Conservation (phyloP, 2,329 filamentous ascomycete genomes). For the Trichoderma pleuroti region DNA sequence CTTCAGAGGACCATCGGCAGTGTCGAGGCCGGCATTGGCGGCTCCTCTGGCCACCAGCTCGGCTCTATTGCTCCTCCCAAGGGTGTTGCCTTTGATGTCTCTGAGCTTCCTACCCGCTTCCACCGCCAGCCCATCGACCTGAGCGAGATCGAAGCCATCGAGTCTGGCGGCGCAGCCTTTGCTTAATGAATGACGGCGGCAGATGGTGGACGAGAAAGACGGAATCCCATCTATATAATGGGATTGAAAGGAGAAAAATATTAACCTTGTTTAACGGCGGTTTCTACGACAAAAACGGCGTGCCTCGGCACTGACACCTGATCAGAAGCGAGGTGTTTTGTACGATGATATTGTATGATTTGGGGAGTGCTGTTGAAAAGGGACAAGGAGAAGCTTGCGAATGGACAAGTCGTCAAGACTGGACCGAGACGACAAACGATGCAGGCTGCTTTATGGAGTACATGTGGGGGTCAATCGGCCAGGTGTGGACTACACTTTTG, state of each 20-base stretch:
- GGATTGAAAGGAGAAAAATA: not conserved
- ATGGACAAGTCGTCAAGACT: not conserved
- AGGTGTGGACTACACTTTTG: not conserved
- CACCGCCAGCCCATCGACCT: conserved; percentile 67
- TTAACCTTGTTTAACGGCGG: not conserved
- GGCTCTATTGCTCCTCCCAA: conserved; percentile 67
- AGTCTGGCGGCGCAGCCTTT: conserved; percentile 79
- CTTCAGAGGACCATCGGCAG: conserved; percentile 57
- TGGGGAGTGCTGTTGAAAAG: not conserved
- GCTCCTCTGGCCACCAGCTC: conserved; percentile 63
- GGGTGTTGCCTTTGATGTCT: conserved; percentile 83
- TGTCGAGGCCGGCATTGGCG: conserved; percentile 49
- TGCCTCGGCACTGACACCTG: not conserved
- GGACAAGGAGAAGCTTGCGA: not conserved
- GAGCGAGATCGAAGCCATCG: conserved; percentile 91
- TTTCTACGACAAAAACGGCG: conserved; percentile 12
- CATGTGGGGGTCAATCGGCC: not conserved
- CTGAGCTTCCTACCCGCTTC: conserved; percentile 83
- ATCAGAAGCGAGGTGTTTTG: conserved; percentile 13
- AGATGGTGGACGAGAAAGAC: not conserved
- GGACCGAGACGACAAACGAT: not conserved
- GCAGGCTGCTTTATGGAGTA: not conserved
- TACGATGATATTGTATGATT: conserved; percentile 4
- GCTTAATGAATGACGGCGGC: conserved; percentile 32
- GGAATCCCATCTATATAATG: not conserved